phyloP scores from a whole-genome alignment of 805 yeast species.

The Jamesozyma lodderae region DNA sequence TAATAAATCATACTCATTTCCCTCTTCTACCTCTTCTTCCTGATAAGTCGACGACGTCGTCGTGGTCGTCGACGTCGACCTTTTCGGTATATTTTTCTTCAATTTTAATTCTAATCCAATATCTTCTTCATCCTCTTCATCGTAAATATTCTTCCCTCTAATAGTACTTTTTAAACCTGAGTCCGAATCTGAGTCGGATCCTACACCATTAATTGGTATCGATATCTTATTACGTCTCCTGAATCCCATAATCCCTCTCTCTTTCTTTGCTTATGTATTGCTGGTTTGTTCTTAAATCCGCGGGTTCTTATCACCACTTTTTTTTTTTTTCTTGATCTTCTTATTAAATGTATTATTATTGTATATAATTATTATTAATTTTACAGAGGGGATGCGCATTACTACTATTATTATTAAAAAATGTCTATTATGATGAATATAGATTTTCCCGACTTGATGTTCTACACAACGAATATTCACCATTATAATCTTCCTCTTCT shows the following conservation, averaged over 20 bases:
- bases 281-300: not conserved
- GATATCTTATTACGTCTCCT: constrained; percentile 8
- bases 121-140: too few species aligned
- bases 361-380: not conserved
- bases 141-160: not conserved
- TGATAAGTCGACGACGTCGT: too few species aligned
- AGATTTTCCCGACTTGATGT: constrained; percentile 11
- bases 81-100: too few species aligned
- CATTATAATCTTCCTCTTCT: constrained; percentile 24
- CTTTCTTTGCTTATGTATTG: not conserved
- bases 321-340: not conserved
- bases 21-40: too few species aligned
- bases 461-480: constrained; percentile 23
- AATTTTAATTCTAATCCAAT: too few species aligned
- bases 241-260: not conserved
- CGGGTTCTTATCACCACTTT: not conserved
- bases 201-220: constrained; percentile 1
- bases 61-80: too few species aligned
- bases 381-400: too few species aligned
- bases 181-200: not conserved
- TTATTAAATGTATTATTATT: not conserved
- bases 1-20: too few species aligned
- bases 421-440: not conserved
- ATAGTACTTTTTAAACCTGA: not conserved
- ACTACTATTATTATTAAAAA: too few species aligned